phyloP scores from a whole-genome alignment of 2,329 filamentous ascomycete species.

The Clarireedia hainanense region DNA sequence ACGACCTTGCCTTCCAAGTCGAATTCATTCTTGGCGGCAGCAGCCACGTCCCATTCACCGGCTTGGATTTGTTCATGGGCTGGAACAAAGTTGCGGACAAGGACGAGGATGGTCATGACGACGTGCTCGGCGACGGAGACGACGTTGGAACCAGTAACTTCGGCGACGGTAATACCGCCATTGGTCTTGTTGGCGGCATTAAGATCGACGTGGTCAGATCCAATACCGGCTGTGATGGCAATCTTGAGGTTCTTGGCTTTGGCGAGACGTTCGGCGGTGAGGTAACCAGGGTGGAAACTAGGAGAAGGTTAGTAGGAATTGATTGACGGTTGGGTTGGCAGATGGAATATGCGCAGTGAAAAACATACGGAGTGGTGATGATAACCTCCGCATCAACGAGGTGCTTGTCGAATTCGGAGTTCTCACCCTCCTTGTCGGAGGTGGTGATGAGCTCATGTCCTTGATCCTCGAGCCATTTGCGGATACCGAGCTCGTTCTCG shows the following conservation, averaged over 20 bases:
- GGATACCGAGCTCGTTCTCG: constrained; percentile 94
- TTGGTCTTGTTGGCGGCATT: constrained; percentile 93
- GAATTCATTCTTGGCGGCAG: constrained; percentile 95
- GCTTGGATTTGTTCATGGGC: constrained; percentile 86
- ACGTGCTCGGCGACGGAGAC: constrained; percentile 99
- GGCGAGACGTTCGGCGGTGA: constrained; percentile 89
- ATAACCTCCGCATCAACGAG: constrained; percentile 96
- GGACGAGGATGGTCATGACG: constrained; percentile 93
- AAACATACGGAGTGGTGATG: constrained; percentile 85
- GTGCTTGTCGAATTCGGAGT: constrained; percentile 91
- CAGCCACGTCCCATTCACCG: constrained; percentile 94
- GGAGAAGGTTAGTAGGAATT: constrained; percentile 2
- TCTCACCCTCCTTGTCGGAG: constrained; percentile 91
- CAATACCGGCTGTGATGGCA: constrained; percentile 93
- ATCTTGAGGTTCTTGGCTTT: constrained; percentile 99
- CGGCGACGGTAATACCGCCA: constrained; percentile 91
- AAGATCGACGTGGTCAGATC: constrained; percentile 96
- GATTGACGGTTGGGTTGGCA: background rate
- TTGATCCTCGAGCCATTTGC: constrained; percentile 95
- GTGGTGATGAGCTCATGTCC: constrained; percentile 96
- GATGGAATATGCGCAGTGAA: constrained; percentile 3
- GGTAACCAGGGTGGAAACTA: constrained; percentile 97
- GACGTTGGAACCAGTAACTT: constrained; percentile 97
- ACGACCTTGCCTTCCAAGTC: constrained; percentile 97
- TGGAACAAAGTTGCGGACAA: constrained; percentile 97